Percentiles rank a stretch among this genome's conserved stretches.
Evolutionary conservation across 768 basidiomycete genomes (phyloP).

Genomic region (Leccinum sublutescens): DNA sequence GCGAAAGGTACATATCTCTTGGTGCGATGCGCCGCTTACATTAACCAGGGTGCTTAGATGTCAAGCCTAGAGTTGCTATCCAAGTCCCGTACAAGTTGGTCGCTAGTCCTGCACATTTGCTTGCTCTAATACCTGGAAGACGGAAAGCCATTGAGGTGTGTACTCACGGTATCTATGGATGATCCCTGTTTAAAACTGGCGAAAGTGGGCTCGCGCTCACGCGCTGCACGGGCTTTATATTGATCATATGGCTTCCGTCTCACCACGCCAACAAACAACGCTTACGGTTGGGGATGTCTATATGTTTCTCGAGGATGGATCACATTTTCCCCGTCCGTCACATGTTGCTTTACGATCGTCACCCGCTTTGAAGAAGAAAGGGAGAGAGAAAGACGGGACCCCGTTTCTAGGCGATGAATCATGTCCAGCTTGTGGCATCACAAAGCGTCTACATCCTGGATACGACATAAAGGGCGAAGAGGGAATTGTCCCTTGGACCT

Average conservation of each 20-base stretch:
- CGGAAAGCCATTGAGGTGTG: slow-evolving; percentile 50
- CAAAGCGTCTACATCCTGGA: slow-evolving; percentile 26
- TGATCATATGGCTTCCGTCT: slow-evolving; percentile 20
- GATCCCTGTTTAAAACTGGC: slow-evolving; percentile 1
- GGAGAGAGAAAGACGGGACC: slow-evolving; percentile 23
- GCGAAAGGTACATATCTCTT: slow-evolving; percentile 34
- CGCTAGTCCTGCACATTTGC: slow-evolving; percentile 34
- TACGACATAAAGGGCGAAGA: slow-evolving; percentile 25
- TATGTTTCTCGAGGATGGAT: slow-evolving; percentile 43
- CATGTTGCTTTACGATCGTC: slow-evolving; percentile 7
- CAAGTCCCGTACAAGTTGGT: slow-evolving; percentile 41
- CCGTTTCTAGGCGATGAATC: slow-evolving; percentile 21
- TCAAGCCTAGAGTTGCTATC: slow-evolving; percentile 30
- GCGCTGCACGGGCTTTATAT: slow-evolving; percentile 40
- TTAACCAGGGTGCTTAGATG: slow-evolving; percentile 28
- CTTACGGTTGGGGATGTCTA: slow-evolving; percentile 44
- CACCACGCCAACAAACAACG: slow-evolving; percentile 19
- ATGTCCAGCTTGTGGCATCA: slow-evolving; percentile 31
- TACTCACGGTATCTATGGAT: neutral
- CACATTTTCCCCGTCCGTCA: slow-evolving; percentile 36
- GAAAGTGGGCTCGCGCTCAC: slow-evolving; percentile 47
- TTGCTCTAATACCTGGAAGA: slow-evolving; percentile 39
- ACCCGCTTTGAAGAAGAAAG: slow-evolving; percentile 25
- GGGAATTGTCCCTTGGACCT: slow-evolving; percentile 18
- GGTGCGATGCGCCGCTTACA: neutral